Base-by-base conservation (phyloP, 2,329 filamentous ascomycete species). In the Botrytis tulipae region DNA sequence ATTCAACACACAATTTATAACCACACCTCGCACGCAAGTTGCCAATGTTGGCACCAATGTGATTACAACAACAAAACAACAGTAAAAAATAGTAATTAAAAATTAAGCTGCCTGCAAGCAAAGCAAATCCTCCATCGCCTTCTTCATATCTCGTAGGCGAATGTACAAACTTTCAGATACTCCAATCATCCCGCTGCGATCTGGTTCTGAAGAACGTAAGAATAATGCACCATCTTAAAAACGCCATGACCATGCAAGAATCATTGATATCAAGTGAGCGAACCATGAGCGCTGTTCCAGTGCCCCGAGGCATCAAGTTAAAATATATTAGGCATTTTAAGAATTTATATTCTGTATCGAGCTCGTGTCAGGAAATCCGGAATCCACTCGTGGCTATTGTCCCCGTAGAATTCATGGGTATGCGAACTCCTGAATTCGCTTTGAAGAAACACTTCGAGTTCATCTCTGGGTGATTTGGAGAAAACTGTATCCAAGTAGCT, bases 381-480 rank as follows among this genome's bases (percentile, higher is more conserved):
- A 51, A 73, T 12, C 65, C 71, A 62, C 71, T 73, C 22, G 70
- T 72, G 18, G 66, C 71, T 35, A 54, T 62, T 18, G 65, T 69
- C 2, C 65, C 66, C 14, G 65, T 61, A 22, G 40, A 70, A 12
- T 73, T 73, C 57, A 54, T 10, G 37, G 57, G 51, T 6, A 70
- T 71, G 25, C 46, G n/a, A 44, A 73, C 66, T 25, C 74, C 75
- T 7, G 63, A 61, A 22, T 59, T 70, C n/a, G 69, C 76, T 60
- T 78, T 78, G 37, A 78, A 73, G 63, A 74, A 78, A 59, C 77
- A 78, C 14, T 73, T 68, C 20, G 73, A 76, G 51, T 78, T 78
- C 25, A 73, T 73, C 32, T 51, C 37, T 9, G 77, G 76, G 8
- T 48, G 61, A 1, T 59, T 62, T 1, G 74, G 65, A 6, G 75